Evolutionary conservation across 768 basidiomycete species (phyloP), one percentile per base, ranked within the genome.

Genomic region (Termitomyces heimii): DNA sequence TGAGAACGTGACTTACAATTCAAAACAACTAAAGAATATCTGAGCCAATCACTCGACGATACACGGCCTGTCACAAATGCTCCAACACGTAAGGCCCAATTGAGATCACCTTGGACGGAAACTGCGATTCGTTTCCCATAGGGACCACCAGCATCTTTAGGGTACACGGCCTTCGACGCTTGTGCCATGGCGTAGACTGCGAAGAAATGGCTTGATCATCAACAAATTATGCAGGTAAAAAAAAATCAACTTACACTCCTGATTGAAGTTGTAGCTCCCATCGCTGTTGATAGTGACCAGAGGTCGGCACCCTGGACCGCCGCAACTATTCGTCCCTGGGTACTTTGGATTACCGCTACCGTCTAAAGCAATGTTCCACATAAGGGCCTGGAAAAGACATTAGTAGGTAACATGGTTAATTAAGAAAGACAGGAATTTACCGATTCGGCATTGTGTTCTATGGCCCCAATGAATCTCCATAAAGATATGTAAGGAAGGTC

Each of bases 351-450:
- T 68, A 0, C 89, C 87, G 35, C 69, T 78, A 0, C 80, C 73
- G 42, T 89, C 82, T 9, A 86, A 75, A 0, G 85, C 89, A 43
- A 89, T 69, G 63, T 88, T 88, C 88, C 89, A 92, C 83, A 89
- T 86, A 22, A 90, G 57, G 3, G 37, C 66, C 66, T 65, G 24
- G 6, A 31, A 35, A 22, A 9, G 34, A 28, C 22, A 4, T 29
- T 20, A n/a, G 59, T 32, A 42, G 40, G 9, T 22, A 29, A 70
- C 2, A 72, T 37, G 44, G 44, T 16, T 5, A 14, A 26, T 53
- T 5, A 9, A 29, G 18, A n/a, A 31, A 29, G 39, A 22, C 4
- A 31, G 10, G 20, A 7, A 34, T 57, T 26, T 57, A 67, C 66
- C 20, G 60, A 59, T 60, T 57, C 61, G 4, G 66, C 54, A 20